Base-by-base conservation (phyloP, 805 yeast species). In the Candida tammaniensis region DNA sequence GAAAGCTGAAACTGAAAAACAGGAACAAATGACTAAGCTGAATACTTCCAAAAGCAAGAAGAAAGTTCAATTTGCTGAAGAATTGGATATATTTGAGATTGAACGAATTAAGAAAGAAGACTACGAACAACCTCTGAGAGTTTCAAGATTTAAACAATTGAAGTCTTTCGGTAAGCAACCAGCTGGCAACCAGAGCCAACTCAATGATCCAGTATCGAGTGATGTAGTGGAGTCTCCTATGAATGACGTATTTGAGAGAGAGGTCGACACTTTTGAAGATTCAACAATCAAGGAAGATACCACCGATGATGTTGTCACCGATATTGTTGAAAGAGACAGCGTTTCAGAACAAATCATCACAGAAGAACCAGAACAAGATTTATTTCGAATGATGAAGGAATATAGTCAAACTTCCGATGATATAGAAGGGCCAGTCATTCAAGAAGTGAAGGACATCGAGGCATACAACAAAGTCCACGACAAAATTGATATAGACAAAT, bases 11-110 rank as follows among this genome's bases (percentile, higher is more conserved):
- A 11, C 19, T 2, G 31, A 44, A 31, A 22, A 23, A 8, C 22
- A 13, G 9, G 23, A 18, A 30, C 16, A 11, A 11, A 29, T 11
- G 1, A 15, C 19, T 5, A 25, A 12, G 7, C 20, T 13, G 11
- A 14, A 34, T 16, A 25, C 15, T 14, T 12, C 36, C 33, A 24
- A 14, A 13, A 33, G 27, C 15, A 21, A 15, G 17, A 78, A 76
- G 45, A 56, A 72, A 2, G 86, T 82, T 7, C 54, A 69, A 12
- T 82, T 81, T 57, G 66, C 79, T 0, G 64, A 66, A 1, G 59
- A 59, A 2, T 61, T 78, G 20, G 74, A 78, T 28, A 71, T 82
- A 8, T 80, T 78, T 41, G 78, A 77, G 37, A 67, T 82, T 30
- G 82, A 76, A 31, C 74, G 77, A 43, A 62, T 78, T 3, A 76